A percentile compares a stretch with the other conserved stretches of the same genome.
These are phyloP conservation scores for Colletotrichum sp. DNA, from an alignment of 2,329 filamentous ascomycete genomes.

Conservation along the genomic window DNA sequence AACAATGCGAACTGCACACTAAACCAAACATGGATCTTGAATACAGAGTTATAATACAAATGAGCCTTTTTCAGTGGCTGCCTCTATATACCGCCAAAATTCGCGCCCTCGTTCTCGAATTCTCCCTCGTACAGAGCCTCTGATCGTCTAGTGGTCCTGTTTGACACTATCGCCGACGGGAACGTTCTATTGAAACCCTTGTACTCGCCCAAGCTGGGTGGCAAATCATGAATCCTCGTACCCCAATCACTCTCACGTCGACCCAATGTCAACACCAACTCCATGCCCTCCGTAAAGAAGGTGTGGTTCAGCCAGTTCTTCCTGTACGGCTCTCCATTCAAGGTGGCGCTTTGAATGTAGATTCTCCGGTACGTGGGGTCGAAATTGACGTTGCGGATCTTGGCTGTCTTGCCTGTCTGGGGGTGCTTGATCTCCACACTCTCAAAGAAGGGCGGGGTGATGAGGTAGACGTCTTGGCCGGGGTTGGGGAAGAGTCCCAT, in stretches of 20 bases:
- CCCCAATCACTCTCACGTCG: slow-evolving; percentile 69
- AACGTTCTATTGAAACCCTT: slow-evolving; percentile 29
- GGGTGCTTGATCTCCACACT: slow-evolving; percentile 62
- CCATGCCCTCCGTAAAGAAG: slow-evolving; percentile 70
- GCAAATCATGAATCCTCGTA: slow-evolving; percentile 61
- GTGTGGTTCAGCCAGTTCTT: slow-evolving; percentile 72
- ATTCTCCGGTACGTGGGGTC: slow-evolving; percentile 62
- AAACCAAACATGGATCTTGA: background rate
- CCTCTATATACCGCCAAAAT: background rate
- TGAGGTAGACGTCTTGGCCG: slow-evolving; percentile 74
- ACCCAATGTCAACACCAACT: slow-evolving; percentile 68
- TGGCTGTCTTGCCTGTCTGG: slow-evolving; percentile 64
- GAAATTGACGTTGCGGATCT: slow-evolving; percentile 65
- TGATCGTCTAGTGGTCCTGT: background rate
- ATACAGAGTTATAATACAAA: background rate
- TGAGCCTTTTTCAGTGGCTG: background rate
- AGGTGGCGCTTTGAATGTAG: slow-evolving; percentile 69
- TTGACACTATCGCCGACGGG: slow-evolving; percentile 8
- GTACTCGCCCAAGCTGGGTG: slow-evolving; percentile 59
- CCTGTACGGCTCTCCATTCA: slow-evolving; percentile 64
- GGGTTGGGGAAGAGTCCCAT: slow-evolving; percentile 73
- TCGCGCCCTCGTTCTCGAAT: background rate
- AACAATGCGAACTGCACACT: background rate
- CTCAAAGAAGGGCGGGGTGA: slow-evolving; percentile 71
- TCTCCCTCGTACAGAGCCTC: background rate